A percentile compares a stretch with the other conserved stretches of the same genome.
Conservation (phyloP, 306 rosid species). For the Casuarina glauca region DNA sequence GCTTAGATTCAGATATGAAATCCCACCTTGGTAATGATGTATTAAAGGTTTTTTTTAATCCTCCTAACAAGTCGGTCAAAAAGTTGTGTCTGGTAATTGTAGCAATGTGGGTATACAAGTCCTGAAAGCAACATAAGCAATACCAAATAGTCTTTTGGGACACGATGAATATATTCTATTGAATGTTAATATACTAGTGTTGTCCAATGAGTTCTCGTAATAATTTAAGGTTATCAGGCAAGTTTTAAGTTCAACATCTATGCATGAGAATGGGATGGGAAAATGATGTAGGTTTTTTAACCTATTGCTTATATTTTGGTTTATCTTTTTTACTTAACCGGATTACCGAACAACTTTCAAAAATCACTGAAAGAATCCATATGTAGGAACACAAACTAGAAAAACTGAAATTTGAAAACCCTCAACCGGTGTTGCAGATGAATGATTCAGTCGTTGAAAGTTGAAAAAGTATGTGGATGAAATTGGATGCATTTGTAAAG, state of each 20-base stretch:
- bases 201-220: too few relatives aligned
- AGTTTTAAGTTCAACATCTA: too few relatives aligned
- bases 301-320: too few relatives aligned
- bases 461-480: not conserved
- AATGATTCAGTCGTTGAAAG: not conserved
- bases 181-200: not conserved
- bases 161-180: not conserved
- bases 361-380: not conserved
- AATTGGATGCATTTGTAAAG: not conserved
- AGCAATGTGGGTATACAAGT: not conserved
- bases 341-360: not conserved
- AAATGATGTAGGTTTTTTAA: too few relatives aligned
- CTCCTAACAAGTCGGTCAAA: not conserved
- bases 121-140: not conserved
- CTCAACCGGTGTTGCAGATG: not conserved
- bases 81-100: too few relatives aligned
- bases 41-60: not conserved
- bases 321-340: too few relatives aligned
- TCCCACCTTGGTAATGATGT: conserved; percentile 8
- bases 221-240: too few relatives aligned
- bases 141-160: too few relatives aligned
- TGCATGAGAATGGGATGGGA: too few relatives aligned
- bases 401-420: conserved; percentile 1
- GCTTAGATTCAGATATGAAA: not conserved
- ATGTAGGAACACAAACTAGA: too few relatives aligned